Base-by-base conservation (phyloP, 192 early-diverging fungal species). In the Endogone sp. region DNA sequence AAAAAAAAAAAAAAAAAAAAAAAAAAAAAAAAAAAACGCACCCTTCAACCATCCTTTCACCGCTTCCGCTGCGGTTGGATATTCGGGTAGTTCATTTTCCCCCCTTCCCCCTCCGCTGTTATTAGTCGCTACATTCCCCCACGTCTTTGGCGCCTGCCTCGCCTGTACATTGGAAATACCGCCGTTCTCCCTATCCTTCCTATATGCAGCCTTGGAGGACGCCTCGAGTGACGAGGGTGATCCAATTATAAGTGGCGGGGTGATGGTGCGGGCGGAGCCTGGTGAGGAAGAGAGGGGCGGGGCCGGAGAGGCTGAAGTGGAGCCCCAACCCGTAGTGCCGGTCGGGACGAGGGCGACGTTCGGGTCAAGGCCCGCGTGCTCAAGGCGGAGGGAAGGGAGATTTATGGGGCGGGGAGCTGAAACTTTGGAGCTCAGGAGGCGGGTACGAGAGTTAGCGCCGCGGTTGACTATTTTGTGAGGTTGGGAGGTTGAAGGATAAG, bases 341-440 rank as follows among this genome's bases (percentile, higher is more conserved):
- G 66, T 56, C 44, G 71, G 23, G 24, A 69, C 69, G 13, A 66
- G 66, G 31, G 70, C 29, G 4, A 66, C 24, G 61, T 56, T 61
- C 21, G 67, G 32, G n/a, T 76, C 75, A 25, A 66, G 59, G 28
- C 71, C 65, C 25, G 76, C 72, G 65, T 78, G 63, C 62, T 79
- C 77, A 37, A 62, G 54, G 26, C 73, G 69, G 64, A 79, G 59
- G 60, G 72, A 74, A n/a, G 77, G 77, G n/a, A 72, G 25, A 32
- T 79, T 79, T n/a, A 79, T 71, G 0, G 77, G 77, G 23, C 64
- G 61, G 30, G 77, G 77, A 23, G 77, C 77, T 54, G 72, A 68
- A n/a, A 79, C 62, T 65, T 79, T 79, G 26, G 44, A 65, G 16
- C 68, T 37, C 3, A 79, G 25, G 24, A 71, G 49, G 24, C 73